phyloP scores from a whole-genome alignment of 2,329 filamentous ascomycete species.

The Trichothecium sympodiale region DNA sequence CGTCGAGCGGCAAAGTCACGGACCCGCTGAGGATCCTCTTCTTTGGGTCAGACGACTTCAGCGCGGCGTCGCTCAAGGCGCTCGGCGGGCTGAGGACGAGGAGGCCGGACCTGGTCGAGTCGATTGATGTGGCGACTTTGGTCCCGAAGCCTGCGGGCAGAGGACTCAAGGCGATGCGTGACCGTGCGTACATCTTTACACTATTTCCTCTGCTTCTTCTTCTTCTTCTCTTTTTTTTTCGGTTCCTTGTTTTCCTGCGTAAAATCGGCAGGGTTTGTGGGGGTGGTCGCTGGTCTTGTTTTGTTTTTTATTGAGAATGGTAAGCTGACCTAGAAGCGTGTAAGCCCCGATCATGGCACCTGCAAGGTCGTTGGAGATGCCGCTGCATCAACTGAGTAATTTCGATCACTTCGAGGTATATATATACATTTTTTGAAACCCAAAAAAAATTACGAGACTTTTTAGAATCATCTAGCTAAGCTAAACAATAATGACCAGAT shows the following conservation, averaged over 20 bases:
- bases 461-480: no score
- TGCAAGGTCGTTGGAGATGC: slow-evolving; percentile 53
- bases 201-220: background rate
- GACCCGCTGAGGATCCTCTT: slow-evolving; percentile 76
- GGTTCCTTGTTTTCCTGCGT: no score
- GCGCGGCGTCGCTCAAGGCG: slow-evolving; percentile 62
- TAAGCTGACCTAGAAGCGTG: no score
- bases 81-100: slow-evolving; percentile 48
- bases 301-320: no score
- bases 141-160: slow-evolving; percentile 70
- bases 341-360: slow-evolving; percentile 41
- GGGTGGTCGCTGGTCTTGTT: no score
- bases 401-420: slow-evolving; percentile 72
- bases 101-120: slow-evolving; percentile 48
- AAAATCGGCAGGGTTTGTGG: no score
- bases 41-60: slow-evolving; percentile 89
- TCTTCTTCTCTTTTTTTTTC: no score
- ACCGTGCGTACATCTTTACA: slow-evolving; percentile 38
- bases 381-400: slow-evolving; percentile 65
- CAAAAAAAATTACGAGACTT: no score
- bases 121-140: slow-evolving; percentile 77
- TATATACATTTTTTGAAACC: no score
- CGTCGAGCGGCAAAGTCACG: slow-evolving; percentile 13
- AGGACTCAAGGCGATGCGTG: slow-evolving; percentile 54
- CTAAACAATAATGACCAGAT: slow-evolving; percentile 34